phyloP scores from a whole-genome alignment of 345 rosid genomes.

The Salix suchowensis region DNA sequence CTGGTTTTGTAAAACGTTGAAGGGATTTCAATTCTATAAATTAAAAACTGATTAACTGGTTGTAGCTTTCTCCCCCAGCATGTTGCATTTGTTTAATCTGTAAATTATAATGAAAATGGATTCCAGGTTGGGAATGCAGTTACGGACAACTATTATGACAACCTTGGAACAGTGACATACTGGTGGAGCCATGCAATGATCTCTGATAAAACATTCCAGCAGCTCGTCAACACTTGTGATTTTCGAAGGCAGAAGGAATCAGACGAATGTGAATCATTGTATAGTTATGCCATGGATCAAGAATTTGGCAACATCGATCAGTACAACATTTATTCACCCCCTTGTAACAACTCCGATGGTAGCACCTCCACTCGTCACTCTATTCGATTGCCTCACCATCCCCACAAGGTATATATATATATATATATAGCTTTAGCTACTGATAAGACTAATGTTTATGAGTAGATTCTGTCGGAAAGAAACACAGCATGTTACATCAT shows the following conservation, averaged over 20 bases:
- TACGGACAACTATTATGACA: conserved; percentile 86
- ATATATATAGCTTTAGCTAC: background rate
- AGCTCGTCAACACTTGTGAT: conserved; percentile 77
- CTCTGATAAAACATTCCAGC: conserved; percentile 74
- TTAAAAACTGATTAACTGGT: background rate
- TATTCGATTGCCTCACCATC: conserved; percentile 66
- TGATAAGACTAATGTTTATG: background rate
- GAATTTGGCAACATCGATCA: conserved; percentile 97
- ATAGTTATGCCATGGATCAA: conserved; percentile 84
- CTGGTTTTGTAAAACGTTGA: background rate
- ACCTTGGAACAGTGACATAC: conserved; percentile 88
- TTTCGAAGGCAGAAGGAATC: conserved; percentile 76
- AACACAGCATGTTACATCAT: background rate
- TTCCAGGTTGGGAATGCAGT: conserved; percentile 94
- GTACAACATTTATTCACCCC: conserved; percentile 85
- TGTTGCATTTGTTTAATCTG: background rate
- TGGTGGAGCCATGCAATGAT: conserved; percentile 99
- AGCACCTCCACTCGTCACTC: conserved; percentile 33
- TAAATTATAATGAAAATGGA: background rate
- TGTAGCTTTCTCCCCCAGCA: background rate
- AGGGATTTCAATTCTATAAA: background rate
- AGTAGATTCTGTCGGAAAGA: background rate
- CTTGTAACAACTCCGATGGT: conserved; percentile 83
- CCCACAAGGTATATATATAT: conserved; percentile 30
- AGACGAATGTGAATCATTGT: conserved; percentile 79